Evolutionary conservation across 257 asterid species (phyloP).

Genomic region (Asclepias syriaca): DNA sequence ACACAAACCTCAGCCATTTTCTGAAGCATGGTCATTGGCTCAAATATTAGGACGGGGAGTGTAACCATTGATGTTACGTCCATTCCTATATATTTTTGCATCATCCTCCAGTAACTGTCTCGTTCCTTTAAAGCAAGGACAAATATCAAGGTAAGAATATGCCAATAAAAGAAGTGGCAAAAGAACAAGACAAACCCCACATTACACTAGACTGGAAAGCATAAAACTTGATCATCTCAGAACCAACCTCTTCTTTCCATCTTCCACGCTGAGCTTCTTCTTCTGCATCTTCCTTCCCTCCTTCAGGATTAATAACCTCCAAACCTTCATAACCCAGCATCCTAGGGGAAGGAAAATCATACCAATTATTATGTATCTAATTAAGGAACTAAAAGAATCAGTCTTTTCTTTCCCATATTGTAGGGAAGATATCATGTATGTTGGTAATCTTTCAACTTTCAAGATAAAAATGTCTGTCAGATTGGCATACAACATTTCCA

Average conservation of each 20-base stretch:
- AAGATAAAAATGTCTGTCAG: background rate
- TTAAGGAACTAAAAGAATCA: background rate
- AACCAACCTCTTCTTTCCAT: slow-evolving; percentile 75
- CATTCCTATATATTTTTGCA: slow-evolving; percentile 92
- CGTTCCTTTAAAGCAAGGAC: slow-evolving; percentile 57
- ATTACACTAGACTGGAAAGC: background rate
- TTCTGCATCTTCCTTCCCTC: slow-evolving; percentile 94
- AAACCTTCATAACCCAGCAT: slow-evolving; percentile 82
- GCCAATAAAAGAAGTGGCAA: background rate
- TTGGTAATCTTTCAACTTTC: background rate
- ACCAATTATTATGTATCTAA: background rate
- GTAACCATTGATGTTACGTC: slow-evolving; percentile 98
- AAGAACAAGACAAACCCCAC: background rate
- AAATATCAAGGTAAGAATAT: background rate
- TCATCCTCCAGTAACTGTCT: slow-evolving; percentile 94
- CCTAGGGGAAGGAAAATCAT: slow-evolving; percentile 29
- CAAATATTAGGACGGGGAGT: slow-evolving; percentile 95
- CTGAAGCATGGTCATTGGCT: slow-evolving; percentile 99
- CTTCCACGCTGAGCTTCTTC: slow-evolving; percentile 97
- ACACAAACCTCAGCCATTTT: slow-evolving; percentile 95
- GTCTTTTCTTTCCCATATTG: too few relatives aligned
- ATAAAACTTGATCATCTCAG: background rate
- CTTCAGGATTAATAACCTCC: slow-evolving; percentile 98
- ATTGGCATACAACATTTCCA: background rate
- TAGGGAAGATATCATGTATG: background rate